These are phyloP conservation scores for Xylariaceae sp. DNA, from an alignment of 2,329 filamentous ascomycete species.

Conservation along the genomic window DNA sequence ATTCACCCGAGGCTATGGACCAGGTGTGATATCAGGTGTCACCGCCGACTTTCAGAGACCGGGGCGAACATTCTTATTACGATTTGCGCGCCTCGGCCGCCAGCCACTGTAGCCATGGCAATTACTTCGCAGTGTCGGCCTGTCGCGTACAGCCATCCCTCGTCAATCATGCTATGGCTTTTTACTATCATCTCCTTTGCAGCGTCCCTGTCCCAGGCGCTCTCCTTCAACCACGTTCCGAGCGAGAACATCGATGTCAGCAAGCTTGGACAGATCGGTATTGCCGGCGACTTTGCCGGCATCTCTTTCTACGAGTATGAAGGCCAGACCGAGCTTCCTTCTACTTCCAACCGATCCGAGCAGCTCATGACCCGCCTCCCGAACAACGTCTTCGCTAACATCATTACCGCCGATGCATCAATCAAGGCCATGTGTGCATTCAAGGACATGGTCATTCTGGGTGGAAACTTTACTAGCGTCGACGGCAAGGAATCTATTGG, in stretches of 20 bases:
- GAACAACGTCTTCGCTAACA: slow-evolving; percentile 72
- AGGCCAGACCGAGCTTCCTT: slow-evolving; percentile 66
- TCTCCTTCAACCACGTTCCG: slow-evolving; percentile 58
- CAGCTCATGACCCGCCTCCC: slow-evolving; percentile 77
- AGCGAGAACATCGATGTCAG: slow-evolving; percentile 71
- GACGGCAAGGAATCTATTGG: slow-evolving; percentile 69
- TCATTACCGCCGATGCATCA: slow-evolving; percentile 73
- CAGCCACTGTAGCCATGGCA: slow-evolving; percentile 40
- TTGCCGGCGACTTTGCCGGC: slow-evolving; percentile 85
- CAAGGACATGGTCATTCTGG: slow-evolving; percentile 67
- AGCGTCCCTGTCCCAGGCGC: slow-evolving; percentile 42
- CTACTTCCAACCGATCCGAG: slow-evolving; percentile 70
- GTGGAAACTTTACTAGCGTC: slow-evolving; percentile 92
- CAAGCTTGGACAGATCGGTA: slow-evolving; percentile 72
- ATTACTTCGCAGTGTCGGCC: slow-evolving; percentile 40
- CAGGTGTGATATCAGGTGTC: slow-evolving; percentile 21
- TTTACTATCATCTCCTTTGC: slow-evolving; percentile 38
- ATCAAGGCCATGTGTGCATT: slow-evolving; percentile 88
- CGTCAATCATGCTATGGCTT: slow-evolving; percentile 30
- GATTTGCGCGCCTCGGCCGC: slow-evolving; percentile 25
- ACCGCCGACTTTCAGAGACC: slow-evolving; percentile 22
- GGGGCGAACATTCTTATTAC: slow-evolving; percentile 20
- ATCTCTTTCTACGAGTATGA: slow-evolving; percentile 85
- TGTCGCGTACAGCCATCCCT: slow-evolving; percentile 34
- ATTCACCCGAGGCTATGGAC: slow-evolving; percentile 29